phyloP scores from a whole-genome alignment of 78 protist genomes.

The Polysphondylium violaceum region DNA sequence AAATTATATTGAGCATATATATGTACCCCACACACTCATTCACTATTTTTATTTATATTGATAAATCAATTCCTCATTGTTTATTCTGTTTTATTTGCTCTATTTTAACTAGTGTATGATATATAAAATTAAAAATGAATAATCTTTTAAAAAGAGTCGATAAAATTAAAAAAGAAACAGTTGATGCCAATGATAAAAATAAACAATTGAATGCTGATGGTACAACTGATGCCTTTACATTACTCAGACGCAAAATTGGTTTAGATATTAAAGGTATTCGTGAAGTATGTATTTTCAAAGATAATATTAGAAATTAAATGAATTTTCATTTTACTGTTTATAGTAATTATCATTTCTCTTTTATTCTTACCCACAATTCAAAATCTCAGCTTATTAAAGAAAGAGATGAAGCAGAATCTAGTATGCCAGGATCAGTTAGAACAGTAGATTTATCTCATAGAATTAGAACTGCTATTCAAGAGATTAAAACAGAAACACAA shows the following conservation, averaged over 20 bases:
- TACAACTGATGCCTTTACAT: constrained; percentile 58
- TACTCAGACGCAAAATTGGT: constrained; percentile 69
- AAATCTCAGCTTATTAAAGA: constrained; percentile 56
- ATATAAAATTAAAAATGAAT: too few relatives aligned
- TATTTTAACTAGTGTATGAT: too few relatives aligned
- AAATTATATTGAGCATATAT: too few relatives aligned
- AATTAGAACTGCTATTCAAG: constrained; percentile 36
- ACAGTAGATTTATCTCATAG: constrained; percentile 67
- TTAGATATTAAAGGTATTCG: constrained; percentile 66
- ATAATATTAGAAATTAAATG: background rate
- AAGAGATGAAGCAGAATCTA: constrained; percentile 70
- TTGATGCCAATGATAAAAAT: constrained; percentile 57
- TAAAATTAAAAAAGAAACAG: constrained; percentile 63
- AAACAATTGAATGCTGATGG: constrained; percentile 57
- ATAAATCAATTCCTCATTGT: too few relatives aligned
- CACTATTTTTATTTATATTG: too few relatives aligned
- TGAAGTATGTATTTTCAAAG: constrained; percentile 7
- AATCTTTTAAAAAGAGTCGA: constrained; percentile 69
- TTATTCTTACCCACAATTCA: too few relatives aligned
- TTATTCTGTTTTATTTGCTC: too few relatives aligned
- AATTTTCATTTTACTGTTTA: background rate
- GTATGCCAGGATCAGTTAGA: constrained; percentile 80
- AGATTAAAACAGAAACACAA: constrained; percentile 37
- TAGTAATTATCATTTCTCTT: too few relatives aligned
- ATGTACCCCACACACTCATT: too few relatives aligned